These are phyloP conservation scores for Scytalidium sp. DNA, from an alignment of 2,329 filamentous ascomycete genomes.

Conservation along the genomic window DNA sequence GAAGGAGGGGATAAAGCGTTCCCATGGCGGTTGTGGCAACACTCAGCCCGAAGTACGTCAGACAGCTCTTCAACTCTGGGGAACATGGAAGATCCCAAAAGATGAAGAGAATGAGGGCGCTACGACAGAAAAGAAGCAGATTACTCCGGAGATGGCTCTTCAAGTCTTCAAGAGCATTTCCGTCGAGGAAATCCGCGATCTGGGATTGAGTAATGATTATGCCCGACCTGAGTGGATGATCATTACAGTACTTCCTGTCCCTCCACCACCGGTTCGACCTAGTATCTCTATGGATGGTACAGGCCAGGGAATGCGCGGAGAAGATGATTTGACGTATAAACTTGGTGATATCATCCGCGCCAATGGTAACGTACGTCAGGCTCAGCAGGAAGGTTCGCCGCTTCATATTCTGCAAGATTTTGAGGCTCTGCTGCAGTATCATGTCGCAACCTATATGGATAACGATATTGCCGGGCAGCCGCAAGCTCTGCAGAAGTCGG, in stretches of 20 bases:
- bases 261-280: conserved; percentile 90
- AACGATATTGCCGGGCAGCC: conserved; percentile 97
- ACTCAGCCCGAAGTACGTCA: conserved; percentile 84
- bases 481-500: conserved; percentile 93
- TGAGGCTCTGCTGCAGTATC: conserved; percentile 89
- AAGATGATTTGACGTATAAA: conserved; percentile 99
- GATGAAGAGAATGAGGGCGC: conserved; percentile 69
- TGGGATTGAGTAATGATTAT: conserved; percentile 93
- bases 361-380: conserved; percentile 90
- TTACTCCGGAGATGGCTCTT: conserved; percentile 81
- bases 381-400: conserved; percentile 86
- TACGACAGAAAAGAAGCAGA: conserved; percentile 73
- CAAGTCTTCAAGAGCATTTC: conserved; percentile 84
- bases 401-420: conserved; percentile 91
- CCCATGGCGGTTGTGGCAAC: conserved; percentile 92
- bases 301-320: conserved; percentile 85
- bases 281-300: conserved; percentile 97
- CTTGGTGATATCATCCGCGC: conserved; percentile 96
- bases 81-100: conserved; percentile 68
- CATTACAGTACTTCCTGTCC: conserved; percentile 89
- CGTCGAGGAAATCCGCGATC: conserved; percentile 75
- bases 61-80: conserved; percentile 79
- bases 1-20: conserved; percentile 47
- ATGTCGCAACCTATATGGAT: conserved; percentile 99
- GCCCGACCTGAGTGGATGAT: conserved; percentile 99